A percentile compares a stretch with the other conserved stretches of the same genome.
These are phyloP conservation scores for Fusarium annulatum DNA, from an alignment of 2,329 filamentous ascomycete genomes.

Conservation along the genomic window DNA sequence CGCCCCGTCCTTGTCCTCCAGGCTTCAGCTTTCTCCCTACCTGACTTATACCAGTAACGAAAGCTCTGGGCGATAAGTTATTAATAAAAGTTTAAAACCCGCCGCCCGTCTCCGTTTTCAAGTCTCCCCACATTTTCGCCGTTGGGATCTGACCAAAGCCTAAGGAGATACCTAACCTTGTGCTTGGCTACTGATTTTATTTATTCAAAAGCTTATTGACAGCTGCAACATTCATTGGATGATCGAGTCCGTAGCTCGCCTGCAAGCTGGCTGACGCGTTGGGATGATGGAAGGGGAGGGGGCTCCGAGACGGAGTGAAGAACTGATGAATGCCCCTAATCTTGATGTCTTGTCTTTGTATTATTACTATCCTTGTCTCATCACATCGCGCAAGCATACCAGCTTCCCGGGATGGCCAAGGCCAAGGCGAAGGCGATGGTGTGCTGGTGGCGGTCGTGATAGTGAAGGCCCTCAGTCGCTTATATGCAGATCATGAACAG, in stretches of 20 bases:
- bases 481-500: not conserved
- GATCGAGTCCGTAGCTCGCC: not conserved
- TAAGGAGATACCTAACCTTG: not conserved
- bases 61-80: slow-evolving; percentile 3
- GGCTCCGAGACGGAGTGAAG: not conserved
- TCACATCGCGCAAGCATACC: slow-evolving; percentile 26
- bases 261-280: slow-evolving; percentile 11
- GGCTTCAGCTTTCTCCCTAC: not conserved
- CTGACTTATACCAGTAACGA: not conserved
- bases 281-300: not conserved
- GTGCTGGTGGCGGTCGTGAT: not conserved
- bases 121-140: slow-evolving; percentile 20
- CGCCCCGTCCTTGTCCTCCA: not conserved
- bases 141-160: slow-evolving; percentile 21
- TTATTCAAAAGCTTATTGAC: slow-evolving; percentile 19
- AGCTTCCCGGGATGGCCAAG: slow-evolving; percentile 17
- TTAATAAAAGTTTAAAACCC: not conserved
- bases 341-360: not conserved
- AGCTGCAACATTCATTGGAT: slow-evolving; percentile 3
- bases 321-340: slow-evolving; percentile 22
- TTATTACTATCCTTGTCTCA: slow-evolving; percentile 7
- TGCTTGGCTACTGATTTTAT: slow-evolving; percentile 9
- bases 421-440: not conserved
- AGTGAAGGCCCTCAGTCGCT: not conserved
- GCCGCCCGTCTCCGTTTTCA: not conserved